Evolutionary conservation across 2,329 filamentous ascomycete genomes (phyloP).

Genomic region (Corinectria fuckeliana): DNA sequence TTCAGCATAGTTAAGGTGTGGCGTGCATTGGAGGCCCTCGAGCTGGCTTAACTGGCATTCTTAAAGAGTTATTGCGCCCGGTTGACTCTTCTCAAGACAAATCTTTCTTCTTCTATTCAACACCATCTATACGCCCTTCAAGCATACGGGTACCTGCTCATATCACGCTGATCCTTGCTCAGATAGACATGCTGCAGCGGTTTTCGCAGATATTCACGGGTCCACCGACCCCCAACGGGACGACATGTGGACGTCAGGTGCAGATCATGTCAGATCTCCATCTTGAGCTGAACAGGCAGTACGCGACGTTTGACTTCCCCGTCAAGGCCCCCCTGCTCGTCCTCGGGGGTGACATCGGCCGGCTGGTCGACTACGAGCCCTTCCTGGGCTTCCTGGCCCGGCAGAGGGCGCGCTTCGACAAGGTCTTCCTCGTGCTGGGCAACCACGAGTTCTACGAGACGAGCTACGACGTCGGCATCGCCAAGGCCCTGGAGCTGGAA

Average conservation of each 20-base stretch:
- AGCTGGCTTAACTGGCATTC: constrained; percentile 30
- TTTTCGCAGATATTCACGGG: constrained; percentile 31
- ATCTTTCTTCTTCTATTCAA: not conserved
- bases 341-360: constrained; percentile 58
- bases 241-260: constrained; percentile 28
- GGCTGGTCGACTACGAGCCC: constrained; percentile 52
- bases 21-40: constrained; percentile 29
- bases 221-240: constrained; percentile 16
- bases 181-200: constrained; percentile 25
- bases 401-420: constrained; percentile 50
- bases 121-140: not conserved
- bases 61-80: not conserved
- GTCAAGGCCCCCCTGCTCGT: constrained; percentile 51
- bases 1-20: constrained; percentile 12
- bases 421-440: constrained; percentile 56
- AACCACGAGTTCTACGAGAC: constrained; percentile 62
- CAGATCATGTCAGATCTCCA: constrained; percentile 58
- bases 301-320: constrained; percentile 49
- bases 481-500: constrained; percentile 45
- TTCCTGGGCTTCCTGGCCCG: constrained; percentile 52
- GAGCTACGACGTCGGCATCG: constrained; percentile 46
- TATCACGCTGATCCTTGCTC: not conserved
- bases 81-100: not conserved
- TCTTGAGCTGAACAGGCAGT: constrained; percentile 54
- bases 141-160: no score